Evolutionary conservation across 805 yeast species (phyloP), one percentile per base, ranked within the genome.

Genomic region (Isabelozyma gotoi): DNA sequence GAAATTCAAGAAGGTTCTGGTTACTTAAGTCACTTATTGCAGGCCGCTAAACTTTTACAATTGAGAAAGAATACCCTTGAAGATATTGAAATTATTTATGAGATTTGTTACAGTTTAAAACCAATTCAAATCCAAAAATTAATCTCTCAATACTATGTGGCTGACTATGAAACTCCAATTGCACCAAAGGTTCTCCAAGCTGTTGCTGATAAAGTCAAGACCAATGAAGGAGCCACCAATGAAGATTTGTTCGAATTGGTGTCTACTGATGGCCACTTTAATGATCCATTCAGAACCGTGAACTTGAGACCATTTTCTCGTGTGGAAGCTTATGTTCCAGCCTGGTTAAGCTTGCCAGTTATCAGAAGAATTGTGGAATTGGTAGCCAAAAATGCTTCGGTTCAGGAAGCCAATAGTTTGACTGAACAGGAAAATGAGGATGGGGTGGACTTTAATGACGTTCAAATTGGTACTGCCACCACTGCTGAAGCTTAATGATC

Each of bases 101-200:
- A 94, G 59, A 90, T 94, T 54, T 94, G 99, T 72, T 87, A 91
- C 74, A 85, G 92, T 11, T 78, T 94, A 71, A 87, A 85, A 58
- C 97, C 99, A 19, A 82, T 87, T n/a, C 99, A 94, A 74, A 84
- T 94, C 55, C 98, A 94, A 71, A 88, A 88, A 66, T 74, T 94
- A 61, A 84, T 94, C 51, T 77, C 92, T 12, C 95, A 88, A 62
- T 94, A 95, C 61, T 82, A 82, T 49, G 86, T 85, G 50, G 96
- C 97, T 7, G 98, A 92, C 60, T 94, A 92, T 61, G 99, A 94
- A 70, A 80, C 89, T 2, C 97, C 98, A 36, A 84, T 92, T 47
- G 83, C 92, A 12, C 84, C 88, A 34, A 85, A 82, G 43, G 89
- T 91, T 41, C 76, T 88, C 50, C 82, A 84, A 55, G 83, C 82